Evolutionary conservation across 202 grass and related monocot species (phyloP), one percentile per base, ranked within the genome.

Genomic region (Digitaria exilis): DNA sequence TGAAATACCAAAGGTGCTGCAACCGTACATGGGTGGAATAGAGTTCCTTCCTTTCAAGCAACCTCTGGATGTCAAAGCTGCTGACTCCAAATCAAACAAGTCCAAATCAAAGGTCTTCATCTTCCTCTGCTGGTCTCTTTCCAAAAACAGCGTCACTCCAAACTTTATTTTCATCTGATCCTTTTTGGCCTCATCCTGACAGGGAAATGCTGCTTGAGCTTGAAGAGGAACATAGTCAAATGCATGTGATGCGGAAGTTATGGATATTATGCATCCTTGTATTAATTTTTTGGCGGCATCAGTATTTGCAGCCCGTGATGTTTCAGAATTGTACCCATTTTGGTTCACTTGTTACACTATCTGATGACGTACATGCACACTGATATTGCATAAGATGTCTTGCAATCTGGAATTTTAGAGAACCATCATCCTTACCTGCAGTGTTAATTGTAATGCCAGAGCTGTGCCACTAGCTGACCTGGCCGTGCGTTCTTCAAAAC

Each of bases 21-120:
- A 65, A 24, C 80, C 89, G 1, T 94, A 77, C 73, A 92, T 97
- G 89, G 73, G 85, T 54, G 91, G 87, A 28, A 49, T 86, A 49
- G 64, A 90, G 0, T 97, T 94, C 73, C 83, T 57, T 97, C 73
- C 83, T 57, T 97, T 90, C 81, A 97, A 94, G 80, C 75, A 79
- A 60, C 73, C 42, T 58, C 79, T 89, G 14, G 86, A 80, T 75
- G 63, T 32, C 81, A 88, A 81, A 89, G 78, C 54, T 79, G 67
- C 67, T 31, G 73, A 78, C n/a, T n/a, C n/a, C 73, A 94, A 97
- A 89, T 56, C 76, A 18, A n/a, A n/a, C n/a, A 92, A 83, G 56
- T 65, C 89, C 16, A 89, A 90, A 88, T 82, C 75, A 5, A 78
- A 88, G 80, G 75, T 88, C 10, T 22, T 24, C 61, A 2, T 28